Conservation (phyloP, 2,329 filamentous ascomycete genomes). For the Scytalidium sp. region DNA sequence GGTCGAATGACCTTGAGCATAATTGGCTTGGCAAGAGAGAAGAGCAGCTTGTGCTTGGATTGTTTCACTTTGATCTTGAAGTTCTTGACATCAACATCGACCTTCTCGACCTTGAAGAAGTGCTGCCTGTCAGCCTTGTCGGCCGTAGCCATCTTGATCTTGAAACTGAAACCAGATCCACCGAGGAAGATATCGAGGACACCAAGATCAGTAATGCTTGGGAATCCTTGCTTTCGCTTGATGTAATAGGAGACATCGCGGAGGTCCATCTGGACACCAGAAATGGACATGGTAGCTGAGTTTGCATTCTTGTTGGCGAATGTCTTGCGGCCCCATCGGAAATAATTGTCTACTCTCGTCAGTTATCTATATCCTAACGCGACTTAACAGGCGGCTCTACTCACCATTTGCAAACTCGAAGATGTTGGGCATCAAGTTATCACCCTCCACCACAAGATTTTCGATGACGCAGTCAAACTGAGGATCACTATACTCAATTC, state of each 20-base stretch:
- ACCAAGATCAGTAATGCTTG: constrained; percentile 80
- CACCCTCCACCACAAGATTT: constrained; percentile 91
- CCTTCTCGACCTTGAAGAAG: constrained; percentile 93
- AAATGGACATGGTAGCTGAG: constrained; percentile 75
- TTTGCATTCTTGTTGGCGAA: constrained; percentile 79
- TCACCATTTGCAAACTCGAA: constrained; percentile 73
- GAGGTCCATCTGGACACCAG: constrained; percentile 90
- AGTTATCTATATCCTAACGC: background rate
- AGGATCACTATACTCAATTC: constrained; percentile 86
- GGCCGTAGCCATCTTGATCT: constrained; percentile 80
- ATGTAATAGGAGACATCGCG: constrained; percentile 91
- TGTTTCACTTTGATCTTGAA: constrained; percentile 88
- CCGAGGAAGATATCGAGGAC: constrained; percentile 85
- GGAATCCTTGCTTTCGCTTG: constrained; percentile 93
- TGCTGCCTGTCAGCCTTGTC: constrained; percentile 72
- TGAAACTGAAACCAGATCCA: constrained; percentile 86
- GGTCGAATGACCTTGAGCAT: constrained; percentile 82
- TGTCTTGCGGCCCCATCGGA: constrained; percentile 90
- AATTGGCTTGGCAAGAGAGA: constrained; percentile 81
- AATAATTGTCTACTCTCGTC: constrained; percentile 68
- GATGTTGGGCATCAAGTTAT: constrained; percentile 94
- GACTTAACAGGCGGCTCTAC: background rate
- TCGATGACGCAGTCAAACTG: constrained; percentile 87
- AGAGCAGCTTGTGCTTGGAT: constrained; percentile 92
- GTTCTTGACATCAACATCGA: constrained; percentile 77